Base-by-base conservation (phyloP, 345 rosid species). In the Erodium maritimum region DNA sequence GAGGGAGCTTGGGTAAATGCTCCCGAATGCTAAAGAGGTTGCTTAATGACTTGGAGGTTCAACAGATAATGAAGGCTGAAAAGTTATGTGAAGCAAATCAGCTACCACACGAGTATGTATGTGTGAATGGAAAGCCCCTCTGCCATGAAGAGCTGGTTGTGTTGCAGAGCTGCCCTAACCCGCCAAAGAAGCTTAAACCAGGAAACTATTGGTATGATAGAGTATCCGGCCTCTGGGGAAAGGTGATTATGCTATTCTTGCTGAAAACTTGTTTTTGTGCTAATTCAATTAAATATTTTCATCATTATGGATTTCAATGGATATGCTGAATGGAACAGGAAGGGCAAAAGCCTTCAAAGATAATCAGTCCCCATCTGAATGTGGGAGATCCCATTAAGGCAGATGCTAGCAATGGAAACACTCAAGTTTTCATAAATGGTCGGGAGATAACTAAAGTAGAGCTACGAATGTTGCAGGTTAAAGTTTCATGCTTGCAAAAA, bases 141-240 rank as follows among this genome's bases (percentile, higher is more conserved):
- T 87, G 77, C 56, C 88, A 78, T 17, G 97, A 94, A 61, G 97
- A 94, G 73, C 63, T 94, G 66, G 75, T 78, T 73, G 53, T 79
- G 55, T 76, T 93, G 78, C 96, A 90, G 80, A 76, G 75, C 58
- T 94, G 96, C 61, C 52, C 76, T 24, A 85, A 73, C 69, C 96
- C 99, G 5, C 99, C 99, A 0, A 94, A 86, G 83, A 87, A 85
- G 75, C 75, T 94, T 37, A 94, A 87, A 59, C 97, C 97, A 0
- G 99, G 99, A 59, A 82, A 80, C 61, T 94, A 94, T 82, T 94
- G 99, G 99, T 94, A 94, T 61, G 99, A 94, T 73, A 87, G 85
- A 82, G 97, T 90, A 61, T 94, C 99, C 19, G 99, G 99, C 52
- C 83, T 94, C 52, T 94, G 99, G 99, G 99, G 99, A 78, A 90